Conservation (phyloP, 768 basidiomycete species). For the Phanerodontia chrysosporium region DNA sequence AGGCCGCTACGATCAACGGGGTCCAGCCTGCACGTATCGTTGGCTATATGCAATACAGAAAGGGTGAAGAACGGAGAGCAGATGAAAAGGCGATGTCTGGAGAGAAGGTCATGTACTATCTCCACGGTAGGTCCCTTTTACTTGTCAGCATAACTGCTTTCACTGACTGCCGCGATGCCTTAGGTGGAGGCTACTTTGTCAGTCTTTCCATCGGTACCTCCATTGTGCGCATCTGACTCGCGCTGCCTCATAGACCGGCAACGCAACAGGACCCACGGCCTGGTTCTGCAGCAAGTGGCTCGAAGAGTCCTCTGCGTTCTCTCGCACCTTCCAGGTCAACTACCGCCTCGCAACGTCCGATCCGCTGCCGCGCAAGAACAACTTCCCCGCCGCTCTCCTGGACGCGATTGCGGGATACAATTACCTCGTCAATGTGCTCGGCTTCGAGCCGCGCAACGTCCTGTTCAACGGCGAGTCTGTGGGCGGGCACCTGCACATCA, state of each 20-base stretch:
- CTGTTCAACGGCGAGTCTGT: slow-evolving; percentile 51
- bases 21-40: slow-evolving; percentile 2
- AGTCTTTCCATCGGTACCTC: background rate
- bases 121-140: slow-evolving; percentile 13
- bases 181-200: background rate
- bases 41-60: slow-evolving; percentile 7
- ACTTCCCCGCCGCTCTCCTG: slow-evolving; percentile 49
- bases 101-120: slow-evolving; percentile 15
- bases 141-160: too few relatives aligned
- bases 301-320: background rate
- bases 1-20: background rate
- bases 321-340: slow-evolving; percentile 36
- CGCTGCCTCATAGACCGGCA: background rate
- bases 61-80: background rate
- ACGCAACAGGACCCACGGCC: background rate
- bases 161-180: too few relatives aligned
- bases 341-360: slow-evolving; percentile 36
- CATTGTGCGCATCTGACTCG: background rate
- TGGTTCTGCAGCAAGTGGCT: background rate
- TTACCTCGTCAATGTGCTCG: slow-evolving; percentile 39
- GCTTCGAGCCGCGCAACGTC: slow-evolving; percentile 39
- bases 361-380: slow-evolving; percentile 27
- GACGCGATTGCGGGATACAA: slow-evolving; percentile 48
- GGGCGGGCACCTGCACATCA: slow-evolving; percentile 44
- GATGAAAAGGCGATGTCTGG: background rate